A percentile compares a stretch with the other conserved stretches of the same genome.
Conservation (phyloP, 176 grass and related monocot species). For the Stipa capillata region DNA sequence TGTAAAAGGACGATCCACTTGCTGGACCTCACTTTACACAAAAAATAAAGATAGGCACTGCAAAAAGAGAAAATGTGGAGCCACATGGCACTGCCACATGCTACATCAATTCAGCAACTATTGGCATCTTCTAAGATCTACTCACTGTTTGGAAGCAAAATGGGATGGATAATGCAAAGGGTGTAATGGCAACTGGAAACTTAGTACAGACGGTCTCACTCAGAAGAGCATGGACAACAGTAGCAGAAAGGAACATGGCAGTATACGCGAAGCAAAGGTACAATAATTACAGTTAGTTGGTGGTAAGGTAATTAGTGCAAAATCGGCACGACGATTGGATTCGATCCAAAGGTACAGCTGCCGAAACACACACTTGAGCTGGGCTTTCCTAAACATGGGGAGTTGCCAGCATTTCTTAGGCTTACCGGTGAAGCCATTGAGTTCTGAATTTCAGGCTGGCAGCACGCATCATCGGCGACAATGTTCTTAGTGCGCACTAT, state of each 20-base stretch:
- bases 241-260: constrained; percentile 9
- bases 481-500: neutral
- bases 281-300: constrained; percentile 21
- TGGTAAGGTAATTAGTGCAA: neutral
- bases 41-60: constrained; percentile 33
- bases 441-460: neutral
- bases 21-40: constrained; percentile 5
- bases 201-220: neutral
- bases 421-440: constrained; percentile 17
- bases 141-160: neutral
- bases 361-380: constrained; percentile 2
- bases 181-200: neutral
- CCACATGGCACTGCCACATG: constrained; percentile 8
- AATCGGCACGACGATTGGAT: neutral
- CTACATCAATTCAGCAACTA: neutral
- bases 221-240: neutral
- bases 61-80: constrained; percentile 11
- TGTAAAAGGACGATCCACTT: constrained; percentile 28
- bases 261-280: constrained; percentile 24
- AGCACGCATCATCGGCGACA: neutral
- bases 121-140: neutral
- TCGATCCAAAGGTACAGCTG: constrained; percentile 23
- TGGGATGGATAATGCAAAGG: neutral
- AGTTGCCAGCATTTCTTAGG: constrained; percentile 1
- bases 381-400: neutral